Conservation (phyloP, 495 filamentous ascomycete genomes). For the Rhizodiscina lignyota region DNA sequence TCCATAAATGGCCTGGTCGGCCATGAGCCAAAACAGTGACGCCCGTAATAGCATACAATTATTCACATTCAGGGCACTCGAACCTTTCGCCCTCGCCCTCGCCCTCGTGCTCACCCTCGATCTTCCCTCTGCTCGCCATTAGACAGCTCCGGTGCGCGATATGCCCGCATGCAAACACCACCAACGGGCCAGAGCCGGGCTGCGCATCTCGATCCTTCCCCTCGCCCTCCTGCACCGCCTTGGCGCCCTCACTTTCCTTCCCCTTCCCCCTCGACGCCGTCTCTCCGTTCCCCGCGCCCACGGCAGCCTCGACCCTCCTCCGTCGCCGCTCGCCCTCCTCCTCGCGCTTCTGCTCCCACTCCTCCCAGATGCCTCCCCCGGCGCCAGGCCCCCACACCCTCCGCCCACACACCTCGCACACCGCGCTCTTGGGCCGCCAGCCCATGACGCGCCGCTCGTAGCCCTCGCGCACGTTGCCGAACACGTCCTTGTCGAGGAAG, state of each 20-base stretch:
- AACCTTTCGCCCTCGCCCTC: too few species aligned
- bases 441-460: conserved; percentile 63
- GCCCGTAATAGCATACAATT: too few species aligned
- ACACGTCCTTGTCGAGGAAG: conserved; percentile 79
- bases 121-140: too few species aligned
- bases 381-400: conserved; percentile 84
- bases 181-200: conserved; percentile 9
- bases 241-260: conserved; percentile 5
- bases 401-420: conserved; percentile 71
- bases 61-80: too few species aligned
- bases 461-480: conserved; percentile 63
- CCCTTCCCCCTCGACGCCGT: conserved; percentile 12
- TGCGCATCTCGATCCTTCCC: conserved; percentile 2
- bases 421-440: conserved; percentile 73
- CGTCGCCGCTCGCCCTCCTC: conserved; percentile 14
- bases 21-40: too few species aligned
- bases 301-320: conserved; percentile 9
- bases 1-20: too few species aligned
- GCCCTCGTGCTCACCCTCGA: too few species aligned
- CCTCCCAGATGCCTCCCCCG: conserved; percentile 58
- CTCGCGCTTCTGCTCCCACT: conserved; percentile 54
- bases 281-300: conserved; percentile 8
- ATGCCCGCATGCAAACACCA: conserved; percentile 26
- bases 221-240: conserved; percentile 6
- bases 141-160: conserved; percentile 20